Evolutionary conservation across 2,329 filamentous ascomycete genomes (phyloP).

Genomic region (Epichloe amarillans): DNA sequence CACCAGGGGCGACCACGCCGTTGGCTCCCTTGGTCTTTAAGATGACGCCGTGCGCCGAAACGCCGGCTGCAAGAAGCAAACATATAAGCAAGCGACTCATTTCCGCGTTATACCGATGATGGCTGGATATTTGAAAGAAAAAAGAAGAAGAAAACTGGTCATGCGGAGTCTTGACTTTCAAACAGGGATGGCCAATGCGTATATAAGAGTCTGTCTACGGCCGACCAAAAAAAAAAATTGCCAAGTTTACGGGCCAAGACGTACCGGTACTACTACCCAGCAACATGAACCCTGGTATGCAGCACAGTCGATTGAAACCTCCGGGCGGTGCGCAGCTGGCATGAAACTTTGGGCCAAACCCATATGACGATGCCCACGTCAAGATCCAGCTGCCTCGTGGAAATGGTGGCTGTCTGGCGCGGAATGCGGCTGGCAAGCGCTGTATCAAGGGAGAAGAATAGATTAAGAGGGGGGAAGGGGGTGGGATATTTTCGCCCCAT

Average conservation of each 20-base stretch:
- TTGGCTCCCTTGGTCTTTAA: constrained; percentile 1
- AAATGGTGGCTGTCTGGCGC: no score
- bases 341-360: no score
- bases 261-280: neutral
- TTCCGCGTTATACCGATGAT: neutral
- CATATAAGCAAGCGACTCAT: neutral
- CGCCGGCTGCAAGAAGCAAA: neutral
- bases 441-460: no score
- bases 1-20: constrained; percentile 1
- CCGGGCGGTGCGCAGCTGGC: no score
- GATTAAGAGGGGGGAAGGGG: no score
- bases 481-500: no score
- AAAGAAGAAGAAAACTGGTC: neutral
- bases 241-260: neutral
- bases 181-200: no score
- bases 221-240: neutral
- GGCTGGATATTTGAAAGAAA: neutral
- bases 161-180: neutral
- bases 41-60: constrained; percentile 1
- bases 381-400: no score
- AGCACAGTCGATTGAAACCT: neutral
- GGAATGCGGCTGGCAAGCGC: no score
- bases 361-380: no score
- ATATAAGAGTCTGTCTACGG: no score
- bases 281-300: neutral